Evolutionary conservation across 176 grass and related monocot species (phyloP).

Genomic region (Aegilops bicornis): DNA sequence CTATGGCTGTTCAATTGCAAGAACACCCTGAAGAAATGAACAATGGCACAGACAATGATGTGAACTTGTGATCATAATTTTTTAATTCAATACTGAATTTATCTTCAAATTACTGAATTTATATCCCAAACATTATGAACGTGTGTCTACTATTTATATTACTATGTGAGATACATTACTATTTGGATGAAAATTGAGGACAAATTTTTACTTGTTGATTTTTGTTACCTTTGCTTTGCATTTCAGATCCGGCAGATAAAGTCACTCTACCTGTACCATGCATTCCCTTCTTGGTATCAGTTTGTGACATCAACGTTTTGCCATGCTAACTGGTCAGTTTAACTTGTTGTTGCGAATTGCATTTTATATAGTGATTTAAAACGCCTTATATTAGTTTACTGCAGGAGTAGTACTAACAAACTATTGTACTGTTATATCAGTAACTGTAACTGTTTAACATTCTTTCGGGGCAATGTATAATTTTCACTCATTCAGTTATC

Average conservation of each 20-base stretch:
- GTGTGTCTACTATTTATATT: background rate
- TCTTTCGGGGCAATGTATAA: background rate
- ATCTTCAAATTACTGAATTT: background rate
- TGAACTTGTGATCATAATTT: background rate
- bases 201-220: constrained; percentile 11
- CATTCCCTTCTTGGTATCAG: constrained; percentile 77
- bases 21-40: background rate
- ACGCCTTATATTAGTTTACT: too few relatives aligned
- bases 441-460: constrained; percentile 12
- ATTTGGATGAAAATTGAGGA: background rate
- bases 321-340: constrained; percentile 89
- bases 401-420: too few relatives aligned
- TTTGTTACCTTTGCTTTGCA: constrained; percentile 18
- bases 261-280: constrained; percentile 79
- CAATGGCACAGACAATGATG: background rate
- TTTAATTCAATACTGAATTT: background rate
- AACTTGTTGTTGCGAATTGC: constrained; percentile 8
- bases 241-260: constrained; percentile 75
- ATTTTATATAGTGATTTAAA: background rate
- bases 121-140: background rate
- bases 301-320: constrained; percentile 97
- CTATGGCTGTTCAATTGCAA: constrained; percentile 14
- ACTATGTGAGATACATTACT: background rate
- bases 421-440: too few relatives aligned
- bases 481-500: constrained; percentile 27